These are phyloP conservation scores for Ceratocystis albifundus DNA, from an alignment of 2,329 filamentous ascomycete genomes.

Conservation along the genomic window DNA sequence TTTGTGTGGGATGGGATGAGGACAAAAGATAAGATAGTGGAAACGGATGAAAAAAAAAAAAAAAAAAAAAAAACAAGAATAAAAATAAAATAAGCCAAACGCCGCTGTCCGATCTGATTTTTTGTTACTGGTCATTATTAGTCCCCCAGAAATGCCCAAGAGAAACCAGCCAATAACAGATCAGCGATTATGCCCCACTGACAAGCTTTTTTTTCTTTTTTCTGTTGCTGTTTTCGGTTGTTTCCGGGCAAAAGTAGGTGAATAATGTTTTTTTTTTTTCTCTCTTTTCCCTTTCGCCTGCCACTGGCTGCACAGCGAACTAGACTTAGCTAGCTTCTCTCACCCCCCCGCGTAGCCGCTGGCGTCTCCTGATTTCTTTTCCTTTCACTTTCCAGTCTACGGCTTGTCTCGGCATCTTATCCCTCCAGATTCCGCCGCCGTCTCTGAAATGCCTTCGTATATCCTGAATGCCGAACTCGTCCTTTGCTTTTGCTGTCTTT, in stretches of 20 bases:
- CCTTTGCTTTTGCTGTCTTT: not conserved
- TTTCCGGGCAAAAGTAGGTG: slow-evolving; percentile 5
- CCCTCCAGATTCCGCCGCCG: not conserved
- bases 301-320: not conserved
- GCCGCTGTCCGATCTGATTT: not conserved
- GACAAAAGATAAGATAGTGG: not conserved
- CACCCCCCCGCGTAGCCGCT: not conserved
- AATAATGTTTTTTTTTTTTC: not conserved
- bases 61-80: too few species aligned
- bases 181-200: not conserved
- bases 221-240: not conserved
- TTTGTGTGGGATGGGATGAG: too few species aligned
- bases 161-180: not conserved
- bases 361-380: not conserved
- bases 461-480: not conserved
- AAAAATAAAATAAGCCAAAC: not conserved
- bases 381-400: not conserved
- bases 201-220: not conserved
- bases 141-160: not conserved
- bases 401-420: not conserved
- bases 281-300: not conserved
- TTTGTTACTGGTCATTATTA: slow-evolving; percentile 7
- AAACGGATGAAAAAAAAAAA: too few species aligned
- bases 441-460: not conserved
- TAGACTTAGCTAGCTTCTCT: too few species aligned